Conservation (phyloP, 306 rosid genomes). For the Crataegus laevigata region DNA sequence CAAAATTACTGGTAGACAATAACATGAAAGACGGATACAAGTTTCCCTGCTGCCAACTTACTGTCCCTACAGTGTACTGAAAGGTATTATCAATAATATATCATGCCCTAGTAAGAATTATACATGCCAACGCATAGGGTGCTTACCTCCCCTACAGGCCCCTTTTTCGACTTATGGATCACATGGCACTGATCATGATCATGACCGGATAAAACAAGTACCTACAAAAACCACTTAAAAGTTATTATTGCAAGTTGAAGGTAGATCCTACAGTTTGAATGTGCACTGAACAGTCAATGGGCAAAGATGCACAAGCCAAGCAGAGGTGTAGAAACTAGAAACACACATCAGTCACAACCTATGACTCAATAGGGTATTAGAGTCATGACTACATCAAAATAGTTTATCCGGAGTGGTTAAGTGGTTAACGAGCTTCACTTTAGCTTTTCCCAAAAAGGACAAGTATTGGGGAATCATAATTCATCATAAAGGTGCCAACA, state of each 20-base stretch:
- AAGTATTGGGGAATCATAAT: not conserved
- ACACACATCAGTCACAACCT: not conserved
- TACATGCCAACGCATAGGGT: conserved; percentile 9
- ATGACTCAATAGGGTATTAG: not conserved
- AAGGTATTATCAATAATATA: conserved; percentile 28
- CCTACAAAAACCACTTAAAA: conserved; percentile 36
- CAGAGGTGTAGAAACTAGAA: too few relatives aligned
- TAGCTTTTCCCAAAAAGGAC: not conserved
- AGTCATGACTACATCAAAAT: not conserved
- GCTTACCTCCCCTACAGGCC: conserved; percentile 63
- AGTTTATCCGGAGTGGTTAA: not conserved
- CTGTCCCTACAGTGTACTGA: conserved; percentile 85
- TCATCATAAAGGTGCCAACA: not conserved
- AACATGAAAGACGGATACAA: conserved; percentile 80
- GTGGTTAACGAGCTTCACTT: not conserved
- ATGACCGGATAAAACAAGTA: conserved; percentile 68
- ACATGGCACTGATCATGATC: conserved; percentile 81
- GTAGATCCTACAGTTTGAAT: not conserved
- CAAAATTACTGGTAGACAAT: conserved; percentile 43
- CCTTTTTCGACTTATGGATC: conserved; percentile 43
- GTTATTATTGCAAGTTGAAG: conserved; percentile 5
- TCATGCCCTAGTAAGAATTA: conserved; percentile 16
- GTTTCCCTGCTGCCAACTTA: conserved; percentile 93
- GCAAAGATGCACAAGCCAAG: not conserved
- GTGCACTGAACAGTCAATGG: not conserved